phyloP scores from a whole-genome alignment of 2,329 filamentous ascomycete species.

The Pseudocercospora macadamiae region DNA sequence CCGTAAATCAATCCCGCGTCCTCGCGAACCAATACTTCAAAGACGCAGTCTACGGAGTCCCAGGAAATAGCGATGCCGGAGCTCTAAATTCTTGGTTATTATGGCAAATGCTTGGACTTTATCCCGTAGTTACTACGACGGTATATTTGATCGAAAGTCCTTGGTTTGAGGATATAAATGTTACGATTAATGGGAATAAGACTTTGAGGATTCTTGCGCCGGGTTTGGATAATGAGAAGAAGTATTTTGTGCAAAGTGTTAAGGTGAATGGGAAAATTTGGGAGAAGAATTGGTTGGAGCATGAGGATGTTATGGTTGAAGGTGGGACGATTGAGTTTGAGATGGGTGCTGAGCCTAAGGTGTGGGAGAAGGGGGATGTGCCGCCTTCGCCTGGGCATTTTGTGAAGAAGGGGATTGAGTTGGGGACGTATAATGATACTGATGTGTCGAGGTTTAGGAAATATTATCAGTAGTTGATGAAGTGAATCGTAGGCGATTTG shows the following conservation, averaged over 20 bases:
- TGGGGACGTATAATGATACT: conserved; percentile 1
- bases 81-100: conserved; percentile 37
- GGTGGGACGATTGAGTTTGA: conserved; percentile 55
- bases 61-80: conserved; percentile 39
- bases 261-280: conserved; percentile 57
- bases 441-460: neutral
- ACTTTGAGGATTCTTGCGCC: conserved; percentile 52
- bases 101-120: conserved; percentile 41
- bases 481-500: neutral
- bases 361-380: conserved; percentile 55
- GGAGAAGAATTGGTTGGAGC: conserved; percentile 60
- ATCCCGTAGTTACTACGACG: conserved; percentile 36
- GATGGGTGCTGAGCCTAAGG: conserved; percentile 43
- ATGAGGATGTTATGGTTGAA: conserved; percentile 51
- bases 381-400: conserved; percentile 54
- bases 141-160: conserved; percentile 40
- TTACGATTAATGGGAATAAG: conserved; percentile 34
- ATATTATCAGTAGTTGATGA: neutral
- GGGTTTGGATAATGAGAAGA: conserved; percentile 46
- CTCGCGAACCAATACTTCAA: conserved; percentile 37
- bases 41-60: conserved; percentile 34
- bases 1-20: conserved; percentile 29
- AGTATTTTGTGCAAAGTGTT: conserved; percentile 57
- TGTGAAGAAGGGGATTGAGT: conserved; percentile 10
- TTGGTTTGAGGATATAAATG: conserved; percentile 36